Evolutionary conservation across 768 basidiomycete genomes (phyloP), one percentile per base, ranked within the genome.

Genomic region (Coprinopsis sp.): DNA sequence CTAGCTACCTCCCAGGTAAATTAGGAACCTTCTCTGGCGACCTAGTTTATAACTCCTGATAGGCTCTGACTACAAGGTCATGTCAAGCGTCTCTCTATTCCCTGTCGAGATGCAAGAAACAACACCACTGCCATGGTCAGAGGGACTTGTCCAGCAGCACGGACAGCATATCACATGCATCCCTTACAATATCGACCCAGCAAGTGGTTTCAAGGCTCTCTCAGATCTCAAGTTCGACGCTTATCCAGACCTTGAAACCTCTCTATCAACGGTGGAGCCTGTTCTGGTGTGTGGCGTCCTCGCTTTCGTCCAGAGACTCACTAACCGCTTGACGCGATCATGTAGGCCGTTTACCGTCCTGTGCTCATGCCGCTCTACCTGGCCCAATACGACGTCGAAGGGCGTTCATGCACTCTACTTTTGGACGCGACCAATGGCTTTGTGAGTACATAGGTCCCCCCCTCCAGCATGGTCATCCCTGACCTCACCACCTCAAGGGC

Each of bases 281-380:
- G 68, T 67, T 33, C 54, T 82, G 52, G 82, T 81, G 49, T 45
- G 73, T 58, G 21, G 4, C 27, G n/a, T 42, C n/a, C 40, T 28
- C 21, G 38, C 42, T 38, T 46, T 46, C 25, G 55, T 33, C 21
- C 10, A 18, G 31, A 27, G 28, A 30, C 30, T 18, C 7, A 38
- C 40, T 12, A 48, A 37, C 6, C 16, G 23, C 24, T 11, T 23
- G 36, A 45, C 18, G 8, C 14, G 18, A 49, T n/a, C n/a, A n/a
- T n/a, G n/a, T n/a, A 49, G 48, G 33, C 53, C 82, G 82, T 64
- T 77, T 16, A 73, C 81, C 19, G 79, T 75, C 83, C 83, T 3
- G 64, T 85, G 25, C 68, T 85, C 18, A 59, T 85, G n/a, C 83
- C 83, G 4, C 57, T 82, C 4, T 86, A 84, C 60, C 63, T 84